Base-by-base conservation (phyloP, 768 basidiomycete species). In the Rhodotorula babjevae region DNA sequence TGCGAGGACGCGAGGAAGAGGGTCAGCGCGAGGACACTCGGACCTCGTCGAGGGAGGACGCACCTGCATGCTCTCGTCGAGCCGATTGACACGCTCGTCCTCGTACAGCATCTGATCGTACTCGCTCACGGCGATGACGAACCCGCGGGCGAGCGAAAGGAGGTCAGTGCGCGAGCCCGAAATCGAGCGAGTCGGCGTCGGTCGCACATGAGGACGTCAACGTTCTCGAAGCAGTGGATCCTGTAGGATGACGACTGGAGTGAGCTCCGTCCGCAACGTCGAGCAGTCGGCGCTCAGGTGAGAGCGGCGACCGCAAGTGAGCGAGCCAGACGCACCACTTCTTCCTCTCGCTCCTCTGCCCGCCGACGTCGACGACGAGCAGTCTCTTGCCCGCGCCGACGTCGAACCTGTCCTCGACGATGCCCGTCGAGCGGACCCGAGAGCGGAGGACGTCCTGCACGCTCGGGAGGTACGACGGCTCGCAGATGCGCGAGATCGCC, bases 351-450 rank as follows among this genome's bases (percentile, higher is more conserved):
- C 87, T 88, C 71, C 92, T 83, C 81, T 93, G 93, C 1, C 92
- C 92, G 68, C 92, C 92, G 62, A 93, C 91, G 80, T 94, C 91
- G 69, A 89, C 88, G 86, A 89, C 88, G 72, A 70, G 21, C 53
- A 73, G 40, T 46, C n/a, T 56, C 11, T 63, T 42, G 44, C 72
- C 81, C 67, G 92, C 93, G 44, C 44, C 44, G 59, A 97, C 90
- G 81, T 89, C 88, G 85, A 97, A 98, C 59, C 87, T 90, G 31
- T 94, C 96, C 83, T 98, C 96, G 2, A 92, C 94, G 79, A 99
- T 97, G 68, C 95, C 95, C 0, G 94, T 97, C 0, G 93, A 96
- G 83, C 96, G 96, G 46, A 98, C 94, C 77, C 95, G 87, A 65
- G 89, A 90, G 50, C 95, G 86, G 21, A 97, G 84, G 78, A 99